Percentiles rank a stretch among this genome's conserved stretches.
These are phyloP conservation scores for Bonia amplexicaulis DNA, from an alignment of 176 grass and related monocot species.

Conservation along the genomic window DNA sequence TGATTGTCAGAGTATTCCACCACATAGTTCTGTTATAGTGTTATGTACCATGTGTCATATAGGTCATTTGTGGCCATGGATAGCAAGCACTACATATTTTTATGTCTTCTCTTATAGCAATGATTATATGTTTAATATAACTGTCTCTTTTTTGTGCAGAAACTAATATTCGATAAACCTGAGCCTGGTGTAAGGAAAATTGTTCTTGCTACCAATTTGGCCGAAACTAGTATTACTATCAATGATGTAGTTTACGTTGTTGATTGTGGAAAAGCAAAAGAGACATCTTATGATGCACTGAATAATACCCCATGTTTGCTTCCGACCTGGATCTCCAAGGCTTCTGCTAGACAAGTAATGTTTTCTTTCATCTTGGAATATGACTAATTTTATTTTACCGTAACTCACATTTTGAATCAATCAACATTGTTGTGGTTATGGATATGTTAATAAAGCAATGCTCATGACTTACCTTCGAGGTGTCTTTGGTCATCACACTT, in stretches of 20 bases:
- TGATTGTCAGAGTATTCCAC: neutral
- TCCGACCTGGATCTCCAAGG: constrained; percentile 97
- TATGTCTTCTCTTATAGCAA: constrained; percentile 1
- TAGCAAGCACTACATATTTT: neutral
- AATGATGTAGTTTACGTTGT: constrained; percentile 99
- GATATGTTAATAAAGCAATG: neutral
- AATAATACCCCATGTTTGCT: constrained; percentile 99
- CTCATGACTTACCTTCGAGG: neutral
- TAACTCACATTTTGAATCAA: neutral
- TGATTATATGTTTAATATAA: constrained; percentile 2
- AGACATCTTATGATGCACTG: constrained; percentile 98
- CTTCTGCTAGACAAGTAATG: constrained; percentile 89
- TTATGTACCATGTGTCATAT: neutral
- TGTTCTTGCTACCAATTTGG: constrained; percentile 97
- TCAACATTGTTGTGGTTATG: neutral
- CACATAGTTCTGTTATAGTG: neutral
- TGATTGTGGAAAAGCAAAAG: constrained; percentile 97
- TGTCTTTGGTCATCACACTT: constrained; percentile 7
- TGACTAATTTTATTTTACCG: neutral
- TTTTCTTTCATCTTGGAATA: constrained; percentile 7
- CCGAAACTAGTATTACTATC: constrained; percentile 98
- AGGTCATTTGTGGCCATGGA: neutral
- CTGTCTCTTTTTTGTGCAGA: constrained; percentile 45
- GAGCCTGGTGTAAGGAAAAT: constrained; percentile 91
- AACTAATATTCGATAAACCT: constrained; percentile 91